These are phyloP conservation scores for Acacia crassicarpa DNA, from an alignment of 306 rosid species.

Conservation along the genomic window DNA sequence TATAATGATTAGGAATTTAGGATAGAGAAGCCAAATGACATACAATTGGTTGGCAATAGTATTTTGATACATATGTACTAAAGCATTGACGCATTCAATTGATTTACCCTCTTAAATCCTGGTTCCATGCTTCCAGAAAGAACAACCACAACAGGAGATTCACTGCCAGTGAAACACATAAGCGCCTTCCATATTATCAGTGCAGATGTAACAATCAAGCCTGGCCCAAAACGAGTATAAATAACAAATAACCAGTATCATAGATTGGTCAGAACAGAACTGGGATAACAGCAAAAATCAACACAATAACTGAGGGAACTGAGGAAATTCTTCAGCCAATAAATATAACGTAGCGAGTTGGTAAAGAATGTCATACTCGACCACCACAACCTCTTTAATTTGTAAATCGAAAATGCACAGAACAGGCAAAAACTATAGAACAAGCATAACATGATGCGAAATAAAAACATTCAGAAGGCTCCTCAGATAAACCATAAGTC, in stretches of 20 bases:
- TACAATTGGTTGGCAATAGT: not conserved
- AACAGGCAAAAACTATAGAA: not conserved
- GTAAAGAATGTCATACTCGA: not conserved
- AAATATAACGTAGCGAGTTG: not conserved
- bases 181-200: constrained; percentile 84
- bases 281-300: not conserved
- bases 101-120: constrained; percentile 71
- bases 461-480: not conserved
- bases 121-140: constrained; percentile 99
- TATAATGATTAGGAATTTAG: not conserved
- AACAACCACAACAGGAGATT: constrained; percentile 93
- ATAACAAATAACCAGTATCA: not conserved
- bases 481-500: not conserved
- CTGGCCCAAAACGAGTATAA: constrained; percentile 39
- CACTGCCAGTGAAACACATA: constrained; percentile 77
- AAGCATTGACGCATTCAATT: constrained; percentile 2
- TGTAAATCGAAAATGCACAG: not conserved
- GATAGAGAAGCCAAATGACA: constrained; percentile 16
- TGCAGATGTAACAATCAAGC: constrained; percentile 83
- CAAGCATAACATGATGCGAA: not conserved
- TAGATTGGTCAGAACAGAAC: not conserved
- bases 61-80: constrained; percentile 1
- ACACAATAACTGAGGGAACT: not conserved
- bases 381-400: not conserved
- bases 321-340: not conserved